Base-by-base conservation (phyloP, 2,329 filamentous ascomycete species). In the Fusarium anguioides region DNA sequence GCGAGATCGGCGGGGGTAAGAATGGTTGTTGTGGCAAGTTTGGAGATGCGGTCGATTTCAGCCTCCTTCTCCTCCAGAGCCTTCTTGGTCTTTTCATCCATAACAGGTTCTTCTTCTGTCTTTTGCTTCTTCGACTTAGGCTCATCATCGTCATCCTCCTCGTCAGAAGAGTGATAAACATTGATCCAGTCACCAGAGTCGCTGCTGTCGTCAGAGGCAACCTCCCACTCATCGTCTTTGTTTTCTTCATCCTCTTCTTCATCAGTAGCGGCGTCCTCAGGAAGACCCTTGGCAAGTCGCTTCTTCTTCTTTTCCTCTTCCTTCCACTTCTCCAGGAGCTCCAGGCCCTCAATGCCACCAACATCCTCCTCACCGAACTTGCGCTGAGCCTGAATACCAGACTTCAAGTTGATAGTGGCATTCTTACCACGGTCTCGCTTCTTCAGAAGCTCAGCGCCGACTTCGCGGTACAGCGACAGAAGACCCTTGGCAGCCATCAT, bases 401-500 rank as follows among this genome's bases (percentile, higher is more conserved):
- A 84, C 68, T 88, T 90, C 41, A 99, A 82, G 17, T 90, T 90
- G 76, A 99, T 94, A 1, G 93, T 89, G 14, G 96, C 96, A 51
- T 94, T 89, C 82, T 97, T 97, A 73, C 96, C 96, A 72, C 96
- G 88, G 76, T 97, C 96, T 74, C 91, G 89, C 83, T 93, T 96
- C 79, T 91, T 91, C 60, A 99, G 82, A 81, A 98, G 87, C 69
- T 97, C 92, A 0, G 96, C 93, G 33, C 91, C 94, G 15, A 97
- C 91, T 75, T 98, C 94, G 70, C 96, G 86, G 82, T 97, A 99
- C 8, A 99, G 84, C 23, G 93, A 93, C 39, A 99, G 83, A 8
- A 99, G 83, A 66, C 96, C 95, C 77, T 96, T 95, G 15, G 95
- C 94, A 9, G 96, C 96, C 96, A 99, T 98, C 87, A 97, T 94